Percentiles rank a stretch among this genome's conserved stretches.
phyloP scores from a whole-genome alignment of 1,139 yeast species.

The Yamadazyma sp. region DNA sequence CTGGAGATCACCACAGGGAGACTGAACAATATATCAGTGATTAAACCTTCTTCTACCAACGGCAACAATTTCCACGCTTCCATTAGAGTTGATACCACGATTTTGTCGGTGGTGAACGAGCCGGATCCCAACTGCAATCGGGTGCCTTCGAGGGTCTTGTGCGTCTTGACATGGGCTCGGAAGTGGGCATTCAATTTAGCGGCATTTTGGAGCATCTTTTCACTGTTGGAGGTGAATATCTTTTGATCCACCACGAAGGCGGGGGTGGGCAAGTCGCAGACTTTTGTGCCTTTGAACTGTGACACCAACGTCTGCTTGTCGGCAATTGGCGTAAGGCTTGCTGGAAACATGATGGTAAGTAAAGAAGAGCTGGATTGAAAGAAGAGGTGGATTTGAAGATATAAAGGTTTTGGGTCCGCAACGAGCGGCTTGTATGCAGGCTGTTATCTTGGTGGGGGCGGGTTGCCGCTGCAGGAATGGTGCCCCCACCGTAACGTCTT shows the following conservation, averaged over 20 bases:
- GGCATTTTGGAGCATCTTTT: conserved; percentile 34
- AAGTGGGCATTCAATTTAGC: conserved; percentile 34
- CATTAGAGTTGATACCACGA: conserved; percentile 69
- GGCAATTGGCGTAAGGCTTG: conserved; percentile 20
- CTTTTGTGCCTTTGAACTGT: conserved; percentile 24
- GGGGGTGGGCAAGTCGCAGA: conserved; percentile 38
- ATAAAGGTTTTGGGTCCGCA: too few species aligned
- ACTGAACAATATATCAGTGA: conserved; percentile 65
- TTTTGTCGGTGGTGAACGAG: conserved; percentile 34
- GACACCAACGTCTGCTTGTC: conserved; percentile 23
- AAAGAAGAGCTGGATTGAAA: background rate
- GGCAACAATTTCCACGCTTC: conserved; percentile 62
- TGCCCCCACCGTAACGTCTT: background rate
- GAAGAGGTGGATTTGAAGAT: too few species aligned
- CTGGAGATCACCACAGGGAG: conserved; percentile 63
- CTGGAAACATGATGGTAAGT: conserved; percentile 13
- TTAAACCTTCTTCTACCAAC: conserved; percentile 41
- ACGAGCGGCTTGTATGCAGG: too few species aligned
- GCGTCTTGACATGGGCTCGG: conserved; percentile 77
- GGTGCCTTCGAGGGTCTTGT: conserved; percentile 50
- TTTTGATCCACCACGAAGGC: conserved; percentile 28
- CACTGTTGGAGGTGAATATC: conserved; percentile 25
- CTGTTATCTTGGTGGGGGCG: background rate
- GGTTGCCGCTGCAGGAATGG: background rate
- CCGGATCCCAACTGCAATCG: conserved; percentile 29